A percentile compares a stretch with the other conserved stretches of the same genome.
These are phyloP conservation scores for Tolypocladium endophyticum DNA, from an alignment of 2,329 filamentous ascomycete genomes.

Conservation along the genomic window DNA sequence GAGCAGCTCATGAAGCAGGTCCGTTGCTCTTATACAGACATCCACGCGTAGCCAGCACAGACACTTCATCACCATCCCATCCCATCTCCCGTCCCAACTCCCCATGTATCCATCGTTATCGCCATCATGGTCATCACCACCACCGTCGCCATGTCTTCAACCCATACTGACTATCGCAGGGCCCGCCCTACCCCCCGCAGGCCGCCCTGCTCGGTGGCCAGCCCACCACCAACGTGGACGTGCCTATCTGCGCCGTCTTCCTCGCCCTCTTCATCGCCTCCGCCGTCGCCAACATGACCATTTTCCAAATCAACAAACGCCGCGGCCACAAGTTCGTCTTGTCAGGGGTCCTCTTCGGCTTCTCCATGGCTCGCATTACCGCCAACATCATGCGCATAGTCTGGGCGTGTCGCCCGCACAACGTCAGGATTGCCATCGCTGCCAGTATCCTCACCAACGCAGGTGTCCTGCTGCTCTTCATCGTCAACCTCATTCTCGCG, in stretches of 20 bases:
- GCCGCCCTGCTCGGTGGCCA: constrained; percentile 44
- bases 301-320: constrained; percentile 39
- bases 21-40: background rate
- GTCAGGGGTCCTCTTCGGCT: constrained; percentile 46
- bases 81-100: background rate
- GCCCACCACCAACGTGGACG: constrained; percentile 48
- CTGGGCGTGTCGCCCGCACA: constrained; percentile 34
- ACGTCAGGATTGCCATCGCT: constrained; percentile 39
- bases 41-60: background rate
- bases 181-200: constrained; percentile 27
- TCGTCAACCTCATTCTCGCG: constrained; percentile 68
- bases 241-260: constrained; percentile 54
- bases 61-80: background rate
- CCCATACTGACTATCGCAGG: constrained; percentile 8
- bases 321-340: constrained; percentile 48
- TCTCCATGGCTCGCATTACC: constrained; percentile 43
- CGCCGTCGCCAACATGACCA: constrained; percentile 47
- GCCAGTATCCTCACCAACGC: constrained; percentile 62
- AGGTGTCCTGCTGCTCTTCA: constrained; percentile 64
- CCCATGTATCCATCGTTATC: too few relatives aligned
- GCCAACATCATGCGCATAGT: constrained; percentile 42
- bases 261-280: constrained; percentile 43
- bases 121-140: background rate
- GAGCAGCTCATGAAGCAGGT: background rate
- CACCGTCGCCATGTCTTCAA: constrained; percentile 7